Conservation (phyloP, 371 early-diverging fungal species). For the Capniomyces stellatus region DNA sequence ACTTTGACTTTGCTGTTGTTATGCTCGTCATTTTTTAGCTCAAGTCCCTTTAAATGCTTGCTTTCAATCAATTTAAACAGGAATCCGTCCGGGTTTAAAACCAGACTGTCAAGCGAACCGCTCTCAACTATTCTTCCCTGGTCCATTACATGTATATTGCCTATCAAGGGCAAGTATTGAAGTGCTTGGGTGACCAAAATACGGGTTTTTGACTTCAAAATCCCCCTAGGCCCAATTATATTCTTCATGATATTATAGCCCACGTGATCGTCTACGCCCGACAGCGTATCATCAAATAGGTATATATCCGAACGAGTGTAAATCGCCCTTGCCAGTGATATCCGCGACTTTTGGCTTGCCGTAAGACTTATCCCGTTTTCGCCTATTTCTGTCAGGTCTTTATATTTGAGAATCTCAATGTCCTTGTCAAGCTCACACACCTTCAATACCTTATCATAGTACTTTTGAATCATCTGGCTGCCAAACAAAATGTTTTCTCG, state of each 20-base stretch:
- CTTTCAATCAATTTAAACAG: constrained; percentile 21
- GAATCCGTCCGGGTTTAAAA: constrained; percentile 30
- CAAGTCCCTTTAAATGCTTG: neutral
- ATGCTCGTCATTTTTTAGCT: neutral
- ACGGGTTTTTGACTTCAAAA: constrained; percentile 38
- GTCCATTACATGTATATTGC: constrained; percentile 49
- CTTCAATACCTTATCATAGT: constrained; percentile 43
- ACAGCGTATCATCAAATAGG: constrained; percentile 56
- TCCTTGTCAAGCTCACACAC: constrained; percentile 51
- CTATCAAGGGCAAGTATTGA: constrained; percentile 47
- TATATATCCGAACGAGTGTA: constrained; percentile 68
- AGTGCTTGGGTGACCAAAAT: constrained; percentile 72
- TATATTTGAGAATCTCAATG: constrained; percentile 53
- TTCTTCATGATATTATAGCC: constrained; percentile 65
- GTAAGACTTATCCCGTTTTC: constrained; percentile 81
- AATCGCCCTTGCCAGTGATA: constrained; percentile 55
- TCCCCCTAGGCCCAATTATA: constrained; percentile 34
- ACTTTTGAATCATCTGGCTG: constrained; percentile 45
- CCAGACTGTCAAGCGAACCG: constrained; percentile 47
- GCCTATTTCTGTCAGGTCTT: constrained; percentile 82
- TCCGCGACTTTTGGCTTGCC: constrained; percentile 68
- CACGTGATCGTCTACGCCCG: constrained; percentile 85
- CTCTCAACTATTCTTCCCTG: constrained; percentile 57
- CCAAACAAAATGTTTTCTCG: constrained; percentile 90
- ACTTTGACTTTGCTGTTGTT: neutral